Evolutionary conservation across 345 rosid species (phyloP).

Genomic region (Brassica rapa): DNA sequence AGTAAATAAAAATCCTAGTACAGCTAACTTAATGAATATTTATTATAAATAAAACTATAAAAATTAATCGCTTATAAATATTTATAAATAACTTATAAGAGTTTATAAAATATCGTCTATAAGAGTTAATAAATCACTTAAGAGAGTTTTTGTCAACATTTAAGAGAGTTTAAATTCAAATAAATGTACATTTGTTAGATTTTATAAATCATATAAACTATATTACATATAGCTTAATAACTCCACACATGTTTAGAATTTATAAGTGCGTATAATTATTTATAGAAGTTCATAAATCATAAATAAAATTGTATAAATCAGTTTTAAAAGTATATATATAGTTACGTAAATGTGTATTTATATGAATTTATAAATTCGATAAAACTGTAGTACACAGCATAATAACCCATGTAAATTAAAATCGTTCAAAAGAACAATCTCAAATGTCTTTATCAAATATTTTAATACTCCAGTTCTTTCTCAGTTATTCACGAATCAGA

Average conservation of each 20-base stretch:
- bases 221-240: neutral
- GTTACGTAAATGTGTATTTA: neutral
- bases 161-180: neutral
- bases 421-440: no score
- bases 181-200: neutral
- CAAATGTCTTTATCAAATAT: no score
- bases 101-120: no score
- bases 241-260: neutral
- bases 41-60: neutral
- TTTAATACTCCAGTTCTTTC: no score
- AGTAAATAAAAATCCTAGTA: neutral
- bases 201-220: neutral
- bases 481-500: no score
- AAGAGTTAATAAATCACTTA: neutral
- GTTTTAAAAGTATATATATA: no score
- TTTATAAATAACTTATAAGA: no score
- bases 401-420: no score
- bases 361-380: no score
- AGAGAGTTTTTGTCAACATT: neutral
- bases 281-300: neutral
- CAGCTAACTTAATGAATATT: neutral
- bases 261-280: neutral
- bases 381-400: no score
- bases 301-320: no score
- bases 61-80: no score